Percentiles rank a stretch among this genome's conserved stretches.
Conservation (phyloP, 2,329 filamentous ascomycete genomes). For the Microdochium bolleyi region DNA sequence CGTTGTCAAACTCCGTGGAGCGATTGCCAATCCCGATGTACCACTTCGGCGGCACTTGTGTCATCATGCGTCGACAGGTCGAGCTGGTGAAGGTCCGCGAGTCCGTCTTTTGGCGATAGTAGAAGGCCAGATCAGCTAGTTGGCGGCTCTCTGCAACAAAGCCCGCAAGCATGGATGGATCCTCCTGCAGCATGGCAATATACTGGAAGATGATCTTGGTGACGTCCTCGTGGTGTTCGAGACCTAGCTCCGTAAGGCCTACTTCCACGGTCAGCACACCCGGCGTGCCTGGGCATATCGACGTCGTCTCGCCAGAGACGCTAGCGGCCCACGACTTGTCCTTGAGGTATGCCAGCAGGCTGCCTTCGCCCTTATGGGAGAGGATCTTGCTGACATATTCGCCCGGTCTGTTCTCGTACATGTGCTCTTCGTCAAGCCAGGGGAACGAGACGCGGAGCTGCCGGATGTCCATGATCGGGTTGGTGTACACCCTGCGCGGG, state of each 20-base stretch:
- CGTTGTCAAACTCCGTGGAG: constrained; percentile 71
- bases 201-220: constrained; percentile 85
- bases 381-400: constrained; percentile 84
- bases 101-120: constrained; percentile 86
- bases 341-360: constrained; percentile 84
- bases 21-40: constrained; percentile 73
- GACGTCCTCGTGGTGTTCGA: constrained; percentile 76
- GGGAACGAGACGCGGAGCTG: constrained; percentile 76
- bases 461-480: constrained; percentile 83
- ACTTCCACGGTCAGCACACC: constrained; percentile 75
- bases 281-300: constrained; percentile 68
- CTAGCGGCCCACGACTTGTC: constrained; percentile 83
- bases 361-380: constrained; percentile 87
- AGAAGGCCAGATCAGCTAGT: constrained; percentile 86
- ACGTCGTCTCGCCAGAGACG: constrained; percentile 67
- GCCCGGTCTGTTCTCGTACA: constrained; percentile 75
- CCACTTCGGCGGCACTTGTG: constrained; percentile 77
- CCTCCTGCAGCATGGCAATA: constrained; percentile 74
- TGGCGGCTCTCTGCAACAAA: constrained; percentile 81
- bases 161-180: constrained; percentile 82
- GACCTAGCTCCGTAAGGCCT: constrained; percentile 65
- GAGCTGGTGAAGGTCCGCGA: constrained; percentile 84
- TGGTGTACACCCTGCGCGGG: constrained; percentile 70
- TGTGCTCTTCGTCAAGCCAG: constrained; percentile 75
- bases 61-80: constrained; percentile 84